Conservation (phyloP, 106 monocot genomes). For the Dendrobium huoshanense region DNA sequence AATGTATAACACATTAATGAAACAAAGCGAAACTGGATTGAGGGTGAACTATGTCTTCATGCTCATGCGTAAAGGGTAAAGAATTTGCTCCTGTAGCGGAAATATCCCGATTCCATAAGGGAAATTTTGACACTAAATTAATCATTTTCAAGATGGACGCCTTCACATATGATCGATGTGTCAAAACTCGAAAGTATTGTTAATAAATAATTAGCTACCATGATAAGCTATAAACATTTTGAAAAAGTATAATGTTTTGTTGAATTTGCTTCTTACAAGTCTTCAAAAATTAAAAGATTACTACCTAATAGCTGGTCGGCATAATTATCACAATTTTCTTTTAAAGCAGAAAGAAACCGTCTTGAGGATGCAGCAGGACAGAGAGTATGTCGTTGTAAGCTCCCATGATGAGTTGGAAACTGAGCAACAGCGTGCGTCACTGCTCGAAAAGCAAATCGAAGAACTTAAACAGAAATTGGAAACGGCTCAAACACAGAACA, state of each 20-base stretch:
- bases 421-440: conserved; percentile 21
- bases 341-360: conserved; percentile 43
- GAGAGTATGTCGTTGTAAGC: conserved; percentile 24
- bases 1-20: background rate
- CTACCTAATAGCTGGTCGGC: background rate
- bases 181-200: background rate
- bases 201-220: background rate
- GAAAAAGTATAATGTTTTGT: background rate
- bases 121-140: background rate
- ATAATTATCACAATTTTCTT: conserved; percentile 5
- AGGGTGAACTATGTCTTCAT: background rate
- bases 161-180: background rate
- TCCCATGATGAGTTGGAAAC: conserved; percentile 27
- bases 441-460: conserved; percentile 47
- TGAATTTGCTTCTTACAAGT: background rate
- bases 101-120: background rate
- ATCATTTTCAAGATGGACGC: background rate
- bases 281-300: background rate
- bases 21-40: background rate
- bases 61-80: background rate
- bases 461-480: conserved; percentile 42
- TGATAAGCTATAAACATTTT: background rate
- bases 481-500: conserved; percentile 35
- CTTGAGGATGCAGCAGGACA: conserved; percentile 33
- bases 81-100: background rate